Base-by-base conservation (phyloP, 306 rosid species). In the Myrica gale region DNA sequence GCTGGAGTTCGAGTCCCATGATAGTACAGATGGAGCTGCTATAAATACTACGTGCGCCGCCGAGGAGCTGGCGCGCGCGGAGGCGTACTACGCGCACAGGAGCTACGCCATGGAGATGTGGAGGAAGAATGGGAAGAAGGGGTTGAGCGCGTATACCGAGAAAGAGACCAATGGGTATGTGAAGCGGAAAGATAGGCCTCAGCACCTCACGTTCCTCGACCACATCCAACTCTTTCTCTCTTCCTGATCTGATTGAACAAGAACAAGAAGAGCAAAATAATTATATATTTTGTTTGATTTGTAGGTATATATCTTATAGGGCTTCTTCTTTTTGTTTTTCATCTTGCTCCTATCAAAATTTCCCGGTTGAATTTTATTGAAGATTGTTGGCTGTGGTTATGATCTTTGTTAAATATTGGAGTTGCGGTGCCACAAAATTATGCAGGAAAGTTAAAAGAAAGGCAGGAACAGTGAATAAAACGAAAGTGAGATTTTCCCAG, bases 181-280 rank as follows among this genome's bases (percentile, higher is more conserved):
- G 71, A 87, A 85, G 77, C 93, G 97, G 44, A 82, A 77, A 21
- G 97, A 92, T 68, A 66, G 97, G 87, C 97, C 96, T 83, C 96
- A 83, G 62, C 54, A 88, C 79, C 82, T 90, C 17, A 75, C 92
- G 16, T 92, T 92, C 56, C 88, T 92, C 1, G 93, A 90, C 63
- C 96, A 90, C n/a, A 92, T 92, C 84, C 87, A 74, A 0, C 53
- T 78, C 9, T 92, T 88, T 63, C 69, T 92, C 61, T 84, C 89
- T 20, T 23, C 83, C 6, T 26, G 17, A 20, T 1, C 37, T 1
- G 21, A 48, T 48, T 48, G 12, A 56, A 56, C 15, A 56, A 8
- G 11, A 56, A 20, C 37, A 56, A 12, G 1, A 53, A 17, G 58
- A 15, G 17, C n/a, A 16, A 19, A 53, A 46, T 46, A 53, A 53